phyloP scores from a whole-genome alignment of 1,284 basidiomycete genomes.

The Pseudozyma pruni region DNA sequence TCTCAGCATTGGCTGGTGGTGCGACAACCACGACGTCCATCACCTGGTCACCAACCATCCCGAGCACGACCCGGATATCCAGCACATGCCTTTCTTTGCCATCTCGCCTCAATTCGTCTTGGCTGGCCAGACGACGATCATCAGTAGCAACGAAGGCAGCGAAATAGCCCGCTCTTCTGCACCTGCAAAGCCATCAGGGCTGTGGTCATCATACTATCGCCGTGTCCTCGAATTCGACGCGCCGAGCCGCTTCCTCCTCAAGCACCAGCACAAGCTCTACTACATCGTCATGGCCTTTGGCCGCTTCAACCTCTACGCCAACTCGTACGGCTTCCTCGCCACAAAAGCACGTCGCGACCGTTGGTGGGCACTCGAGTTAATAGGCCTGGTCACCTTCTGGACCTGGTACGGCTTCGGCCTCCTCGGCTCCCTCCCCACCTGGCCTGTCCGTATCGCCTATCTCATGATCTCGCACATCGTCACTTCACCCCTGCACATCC shows the following conservation, averaged over 20 bases:
- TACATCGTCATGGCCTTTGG: slow-evolving; percentile 91
- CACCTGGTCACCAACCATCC: slow-evolving; percentile 97
- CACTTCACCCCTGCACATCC: slow-evolving; percentile 76
- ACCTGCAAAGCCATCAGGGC: slow-evolving; percentile 45
- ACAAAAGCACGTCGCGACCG: slow-evolving; percentile 70
- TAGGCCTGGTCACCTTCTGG: slow-evolving; percentile 80
- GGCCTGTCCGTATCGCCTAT: slow-evolving; percentile 76
- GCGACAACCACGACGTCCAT: slow-evolving; percentile 96
- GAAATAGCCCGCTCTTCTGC: not conserved
- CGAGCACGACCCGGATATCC: slow-evolving; percentile 88
- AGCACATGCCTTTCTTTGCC: slow-evolving; percentile 96
- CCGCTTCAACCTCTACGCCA: slow-evolving; percentile 93
- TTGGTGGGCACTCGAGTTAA: slow-evolving; percentile 73
- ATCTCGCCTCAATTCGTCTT: slow-evolving; percentile 81
- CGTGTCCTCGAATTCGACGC: slow-evolving; percentile 84
- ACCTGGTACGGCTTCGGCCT: slow-evolving; percentile 76
- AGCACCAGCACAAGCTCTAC: slow-evolving; percentile 90
- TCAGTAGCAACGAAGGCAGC: slow-evolving; percentile 13
- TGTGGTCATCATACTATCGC: slow-evolving; percentile 96
- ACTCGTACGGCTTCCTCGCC: slow-evolving; percentile 83
- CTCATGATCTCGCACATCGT: slow-evolving; percentile 81
- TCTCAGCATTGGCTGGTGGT: slow-evolving; percentile 97
- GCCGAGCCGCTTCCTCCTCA: slow-evolving; percentile 76
- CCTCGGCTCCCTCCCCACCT: slow-evolving; percentile 76
- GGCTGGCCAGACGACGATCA: slow-evolving; percentile 36